phyloP scores from a whole-genome alignment of 2,329 filamentous ascomycete species.

The Aspergillus fischeri region DNA sequence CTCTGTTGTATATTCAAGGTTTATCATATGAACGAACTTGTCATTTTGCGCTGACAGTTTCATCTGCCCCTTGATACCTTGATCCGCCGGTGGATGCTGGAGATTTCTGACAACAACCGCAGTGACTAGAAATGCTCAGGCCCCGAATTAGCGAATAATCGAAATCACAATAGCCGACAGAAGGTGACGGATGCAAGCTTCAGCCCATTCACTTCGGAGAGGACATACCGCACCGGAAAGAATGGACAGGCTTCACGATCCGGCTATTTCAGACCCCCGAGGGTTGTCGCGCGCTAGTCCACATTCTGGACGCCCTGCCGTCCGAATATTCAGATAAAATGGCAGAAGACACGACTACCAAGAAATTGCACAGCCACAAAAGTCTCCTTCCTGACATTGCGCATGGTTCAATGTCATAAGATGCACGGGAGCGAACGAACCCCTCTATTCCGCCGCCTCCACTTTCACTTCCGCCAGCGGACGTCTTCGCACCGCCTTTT shows the following conservation, averaged over 20 bases:
- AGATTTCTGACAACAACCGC: background rate
- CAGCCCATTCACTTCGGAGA: background rate
- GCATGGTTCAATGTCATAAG: background rate
- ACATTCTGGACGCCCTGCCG: background rate
- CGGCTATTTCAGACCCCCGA: background rate
- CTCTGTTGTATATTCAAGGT: background rate
- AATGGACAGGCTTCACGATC: background rate
- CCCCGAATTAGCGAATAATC: background rate
- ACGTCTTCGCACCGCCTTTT: conserved; percentile 13
- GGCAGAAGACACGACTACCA: background rate
- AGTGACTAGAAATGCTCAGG: background rate
- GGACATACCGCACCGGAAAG: background rate
- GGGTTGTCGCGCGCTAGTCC: background rate
- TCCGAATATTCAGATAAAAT: background rate
- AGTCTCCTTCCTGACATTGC: background rate
- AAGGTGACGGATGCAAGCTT: background rate
- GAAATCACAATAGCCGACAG: background rate
- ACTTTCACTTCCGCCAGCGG: conserved; percentile 15
- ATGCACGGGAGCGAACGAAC: background rate
- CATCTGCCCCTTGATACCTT: background rate
- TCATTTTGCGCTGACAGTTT: background rate
- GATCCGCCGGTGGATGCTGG: background rate
- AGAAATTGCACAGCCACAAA: background rate
- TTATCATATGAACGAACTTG: background rate
- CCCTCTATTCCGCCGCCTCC: conserved; percentile 3